Conservation (phyloP, 176 grass and related monocot species). For the Paspalum vaginatum region DNA sequence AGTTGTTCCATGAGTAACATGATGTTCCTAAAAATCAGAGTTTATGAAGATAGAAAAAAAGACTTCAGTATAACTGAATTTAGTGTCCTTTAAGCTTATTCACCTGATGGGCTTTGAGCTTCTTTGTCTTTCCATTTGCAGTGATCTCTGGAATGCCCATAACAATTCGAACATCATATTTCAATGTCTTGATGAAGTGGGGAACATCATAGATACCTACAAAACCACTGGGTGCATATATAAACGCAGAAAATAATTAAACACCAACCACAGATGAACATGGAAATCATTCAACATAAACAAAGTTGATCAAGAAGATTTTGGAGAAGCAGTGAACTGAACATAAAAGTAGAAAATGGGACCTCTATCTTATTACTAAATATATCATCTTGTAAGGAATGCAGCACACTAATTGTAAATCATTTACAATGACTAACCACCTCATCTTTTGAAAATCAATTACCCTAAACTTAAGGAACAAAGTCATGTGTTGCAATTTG, state of each 20-base stretch:
- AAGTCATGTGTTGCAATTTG: neutral
- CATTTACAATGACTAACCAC: neutral
- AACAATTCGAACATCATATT: constrained; percentile 87
- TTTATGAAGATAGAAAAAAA: constrained; percentile 6
- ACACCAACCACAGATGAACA: constrained; percentile 17
- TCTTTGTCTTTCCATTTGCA: constrained; percentile 89
- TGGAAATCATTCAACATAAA: constrained; percentile 15
- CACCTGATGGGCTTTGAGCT: constrained; percentile 84
- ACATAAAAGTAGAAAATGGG: constrained; percentile 2
- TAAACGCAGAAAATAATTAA: constrained; percentile 48
- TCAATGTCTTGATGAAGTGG: constrained; percentile 87
- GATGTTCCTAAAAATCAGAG: neutral
- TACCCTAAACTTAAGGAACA: neutral
- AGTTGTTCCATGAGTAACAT: constrained; percentile 18
- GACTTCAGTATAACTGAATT: neutral
- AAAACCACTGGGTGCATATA: constrained; percentile 77
- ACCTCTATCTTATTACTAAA: neutral
- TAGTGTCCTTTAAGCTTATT: constrained; percentile 25
- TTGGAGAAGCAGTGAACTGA: neutral
- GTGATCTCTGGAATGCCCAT: constrained; percentile 72
- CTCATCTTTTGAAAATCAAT: constrained; percentile 2
- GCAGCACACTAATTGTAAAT: constrained; percentile 8
- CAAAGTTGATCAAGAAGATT: neutral
- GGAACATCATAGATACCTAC: constrained; percentile 98
- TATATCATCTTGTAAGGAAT: constrained; percentile 5